These are phyloP conservation scores for Salix caprea DNA, from an alignment of 345 rosid genomes.

Conservation along the genomic window DNA sequence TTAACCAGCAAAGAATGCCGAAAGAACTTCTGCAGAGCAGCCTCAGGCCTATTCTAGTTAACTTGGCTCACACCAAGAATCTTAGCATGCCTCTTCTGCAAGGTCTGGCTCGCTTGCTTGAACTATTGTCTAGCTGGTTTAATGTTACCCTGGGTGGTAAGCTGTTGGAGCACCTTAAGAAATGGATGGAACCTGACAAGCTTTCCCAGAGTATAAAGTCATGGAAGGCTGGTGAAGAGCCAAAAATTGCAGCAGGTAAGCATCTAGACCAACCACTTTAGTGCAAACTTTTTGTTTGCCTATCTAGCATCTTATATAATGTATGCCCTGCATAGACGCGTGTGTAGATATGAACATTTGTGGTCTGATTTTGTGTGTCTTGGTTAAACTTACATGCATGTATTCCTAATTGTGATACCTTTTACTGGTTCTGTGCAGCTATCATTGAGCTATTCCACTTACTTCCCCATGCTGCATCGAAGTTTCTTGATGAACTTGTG, in stretches of 20 bases:
- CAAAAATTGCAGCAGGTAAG: conserved; percentile 96
- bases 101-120: conserved; percentile 96
- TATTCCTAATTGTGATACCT: not conserved
- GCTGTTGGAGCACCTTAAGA: conserved; percentile 94
- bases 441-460: conserved; percentile 97
- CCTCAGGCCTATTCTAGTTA: conserved; percentile 93
- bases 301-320: not conserved
- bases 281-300: not conserved
- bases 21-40: conserved; percentile 98
- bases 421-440: conserved; percentile 54
- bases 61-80: conserved; percentile 95
- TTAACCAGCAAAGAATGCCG: conserved; percentile 96
- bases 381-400: not conserved
- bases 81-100: conserved; percentile 98
- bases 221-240: conserved; percentile 99
- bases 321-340: not conserved
- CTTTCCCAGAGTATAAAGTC: conserved; percentile 87
- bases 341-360: not conserved
- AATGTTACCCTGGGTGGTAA: conserved; percentile 92
- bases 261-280: not conserved
- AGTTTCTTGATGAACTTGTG: conserved; percentile 94
- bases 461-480: conserved; percentile 93
- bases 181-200: conserved; percentile 98
- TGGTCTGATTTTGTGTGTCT: not conserved
- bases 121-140: conserved; percentile 93